Evolutionary conservation across 306 rosid genomes (phyloP).

Genomic region (Boehmeria nivea): DNA sequence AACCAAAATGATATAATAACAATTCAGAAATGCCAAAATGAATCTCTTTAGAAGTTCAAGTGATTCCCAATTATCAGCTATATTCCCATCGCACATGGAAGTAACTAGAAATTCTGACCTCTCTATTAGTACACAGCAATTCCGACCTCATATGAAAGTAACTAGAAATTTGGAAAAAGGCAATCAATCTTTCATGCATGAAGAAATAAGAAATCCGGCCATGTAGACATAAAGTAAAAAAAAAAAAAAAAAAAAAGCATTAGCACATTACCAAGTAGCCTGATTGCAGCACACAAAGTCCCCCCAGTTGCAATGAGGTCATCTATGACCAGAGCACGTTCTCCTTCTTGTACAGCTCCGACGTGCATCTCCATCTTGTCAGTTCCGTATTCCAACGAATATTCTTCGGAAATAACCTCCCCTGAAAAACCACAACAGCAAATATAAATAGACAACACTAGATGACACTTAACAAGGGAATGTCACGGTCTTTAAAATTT

Average conservation of each 20-base stretch:
- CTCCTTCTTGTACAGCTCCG: constrained; percentile 86
- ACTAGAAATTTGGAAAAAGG: not conserved
- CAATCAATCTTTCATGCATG: not conserved
- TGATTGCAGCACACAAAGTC: constrained; percentile 84
- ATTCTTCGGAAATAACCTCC: constrained; percentile 91
- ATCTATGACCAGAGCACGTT: constrained; percentile 84
- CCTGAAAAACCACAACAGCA: too few relatives aligned
- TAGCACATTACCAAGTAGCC: constrained; percentile 62
- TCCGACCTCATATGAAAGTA: not conserved
- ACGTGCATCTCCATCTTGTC: constrained; percentile 97
- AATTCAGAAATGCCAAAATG: too few relatives aligned
- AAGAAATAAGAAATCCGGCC: too few relatives aligned
- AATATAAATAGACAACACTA: too few relatives aligned
- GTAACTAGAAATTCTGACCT: too few relatives aligned
- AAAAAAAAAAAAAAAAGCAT: not conserved
- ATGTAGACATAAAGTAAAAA: not conserved
- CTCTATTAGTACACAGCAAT: too few relatives aligned
- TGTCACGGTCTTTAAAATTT: too few relatives aligned
- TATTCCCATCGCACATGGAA: too few relatives aligned
- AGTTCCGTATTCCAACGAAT: constrained; percentile 92
- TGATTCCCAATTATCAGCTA: too few relatives aligned
- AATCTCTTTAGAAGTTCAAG: too few relatives aligned
- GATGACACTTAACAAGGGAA: too few relatives aligned
- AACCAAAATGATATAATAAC: not conserved
- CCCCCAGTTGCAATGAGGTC: constrained; percentile 99